Evolutionary conservation across 2,329 filamentous ascomycete species (phyloP), one percentile per base, ranked within the genome.

Genomic region (Hypomyces perniciosus): DNA sequence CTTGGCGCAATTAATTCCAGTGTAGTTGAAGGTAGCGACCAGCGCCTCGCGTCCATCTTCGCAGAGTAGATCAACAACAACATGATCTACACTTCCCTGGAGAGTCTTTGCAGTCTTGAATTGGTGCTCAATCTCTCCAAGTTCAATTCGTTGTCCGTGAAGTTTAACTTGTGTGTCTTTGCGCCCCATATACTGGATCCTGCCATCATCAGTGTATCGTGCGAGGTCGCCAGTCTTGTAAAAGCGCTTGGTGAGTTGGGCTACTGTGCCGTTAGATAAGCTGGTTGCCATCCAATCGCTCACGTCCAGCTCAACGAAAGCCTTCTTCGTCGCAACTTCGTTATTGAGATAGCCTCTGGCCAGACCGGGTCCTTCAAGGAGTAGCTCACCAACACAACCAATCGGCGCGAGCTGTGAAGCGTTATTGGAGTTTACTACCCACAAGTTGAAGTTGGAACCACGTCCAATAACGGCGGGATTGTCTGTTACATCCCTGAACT

Each of bases 151-250:
- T 52, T 75, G 80, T 27, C 83, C 83, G n/a, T 74, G 71, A 6
- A 83, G 61, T 62, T 83, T 83, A 43, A 81, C 71, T 58, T 82
- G 79, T 0, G 70, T 70, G 54, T 83, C 79, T 54, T 77, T 78
- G 12, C 79, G 69, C 39, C 76, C 78, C 35, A 77, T 58, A 48
- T 71, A 77, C 0, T 66, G 54, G 8, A 78, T 58, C 20, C 59
- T 59, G 1, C 70, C 69, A 46, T 74, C 67, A 0, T 61, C 59
- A 31, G 68, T 60, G 33, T 74, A 74, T 34, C 61, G 61, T 4
- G 65, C 74, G 8, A 77, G 62, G 54, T 78, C 75, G 5, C 75
- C 75, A 4, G 74, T 76, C 50, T 70, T 71, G 57, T 76, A 78
- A 5, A 70, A 50, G 3, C 6, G 45, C 53, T 33, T 20, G 20